Evolutionary conservation across 306 rosid species (phyloP).

Genomic region (Trichosanthes cucumerina): DNA sequence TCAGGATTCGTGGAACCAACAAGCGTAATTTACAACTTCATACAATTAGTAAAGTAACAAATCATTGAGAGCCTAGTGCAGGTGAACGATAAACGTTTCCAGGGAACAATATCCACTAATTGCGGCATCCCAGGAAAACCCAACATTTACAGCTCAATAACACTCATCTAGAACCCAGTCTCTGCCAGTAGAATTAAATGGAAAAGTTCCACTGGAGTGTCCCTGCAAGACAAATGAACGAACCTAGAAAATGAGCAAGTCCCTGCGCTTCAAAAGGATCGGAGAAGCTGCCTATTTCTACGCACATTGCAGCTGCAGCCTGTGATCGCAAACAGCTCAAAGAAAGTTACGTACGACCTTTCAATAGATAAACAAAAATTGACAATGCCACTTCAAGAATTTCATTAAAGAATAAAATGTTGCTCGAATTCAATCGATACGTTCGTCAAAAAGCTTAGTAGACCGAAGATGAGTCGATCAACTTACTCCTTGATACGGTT

Average conservation of each 20-base stretch:
- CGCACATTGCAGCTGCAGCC: conserved; percentile 99
- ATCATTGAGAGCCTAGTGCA: neutral
- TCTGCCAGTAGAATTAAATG: neutral
- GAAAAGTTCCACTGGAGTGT: neutral
- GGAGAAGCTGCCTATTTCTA: conserved; percentile 87
- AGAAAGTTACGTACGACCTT: neutral
- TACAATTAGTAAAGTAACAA: neutral
- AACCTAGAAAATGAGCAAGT: conserved; percentile 90
- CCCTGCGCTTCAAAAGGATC: conserved; percentile 94
- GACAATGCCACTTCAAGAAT: neutral
- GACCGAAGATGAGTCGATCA: neutral
- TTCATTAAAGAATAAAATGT: neutral
- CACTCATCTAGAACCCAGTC: too few species aligned
- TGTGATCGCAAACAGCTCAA: conserved; percentile 19
- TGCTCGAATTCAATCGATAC: neutral
- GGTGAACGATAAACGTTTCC: neutral
- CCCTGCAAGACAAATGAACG: neutral
- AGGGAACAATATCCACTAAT: neutral
- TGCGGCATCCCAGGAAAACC: neutral
- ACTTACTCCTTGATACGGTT: neutral
- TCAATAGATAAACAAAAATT: neutral
- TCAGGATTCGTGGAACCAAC: neutral
- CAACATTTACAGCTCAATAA: neutral
- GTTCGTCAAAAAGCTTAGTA: neutral
- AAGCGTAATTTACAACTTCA: neutral